Evolutionary conservation across 2,329 filamentous ascomycete genomes (phyloP).

Genomic region (Epichloe hybrida): DNA sequence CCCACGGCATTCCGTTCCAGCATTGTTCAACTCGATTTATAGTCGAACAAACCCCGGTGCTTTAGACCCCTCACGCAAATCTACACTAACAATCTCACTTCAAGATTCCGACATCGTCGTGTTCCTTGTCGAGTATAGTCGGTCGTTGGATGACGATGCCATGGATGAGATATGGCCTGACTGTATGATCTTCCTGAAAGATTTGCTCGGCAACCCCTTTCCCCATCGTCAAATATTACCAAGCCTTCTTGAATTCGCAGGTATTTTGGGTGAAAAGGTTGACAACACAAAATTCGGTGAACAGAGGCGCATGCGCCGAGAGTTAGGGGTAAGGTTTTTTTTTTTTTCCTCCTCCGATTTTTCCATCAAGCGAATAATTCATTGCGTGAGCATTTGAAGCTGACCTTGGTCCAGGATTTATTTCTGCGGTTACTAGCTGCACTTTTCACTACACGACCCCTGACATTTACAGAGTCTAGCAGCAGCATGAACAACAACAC

Average conservation of each 20-base stretch:
- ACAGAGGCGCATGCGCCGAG: conserved; percentile 79
- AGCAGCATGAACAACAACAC: conserved; percentile 19
- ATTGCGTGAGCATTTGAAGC: neutral
- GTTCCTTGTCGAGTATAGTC: conserved; percentile 82
- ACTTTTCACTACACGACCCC: conserved; percentile 81
- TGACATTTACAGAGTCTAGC: conserved; percentile 50
- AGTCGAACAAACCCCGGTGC: conserved; percentile 78
- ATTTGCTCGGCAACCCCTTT: conserved; percentile 84
- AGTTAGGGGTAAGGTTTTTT: conserved; percentile 51
- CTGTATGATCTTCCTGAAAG: conserved; percentile 79
- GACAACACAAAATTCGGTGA: conserved; percentile 97
- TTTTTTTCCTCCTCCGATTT: no score
- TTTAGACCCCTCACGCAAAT: conserved; percentile 67
- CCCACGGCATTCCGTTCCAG: conserved; percentile 82
- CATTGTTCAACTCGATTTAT: conserved; percentile 91
- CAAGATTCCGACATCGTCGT: conserved; percentile 72
- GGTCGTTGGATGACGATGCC: conserved; percentile 85
- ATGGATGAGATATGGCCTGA: conserved; percentile 98
- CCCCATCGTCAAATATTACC: conserved; percentile 86
- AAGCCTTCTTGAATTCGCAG: conserved; percentile 74
- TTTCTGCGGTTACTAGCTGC: conserved; percentile 79
- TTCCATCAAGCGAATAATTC: no score
- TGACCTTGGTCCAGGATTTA: conserved; percentile 50
- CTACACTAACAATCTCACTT: conserved; percentile 74
- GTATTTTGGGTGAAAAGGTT: conserved; percentile 84